Evolutionary conservation across 169 alveolate genomes (phyloP).

Genomic region (Plasmodium vinckei): DNA sequence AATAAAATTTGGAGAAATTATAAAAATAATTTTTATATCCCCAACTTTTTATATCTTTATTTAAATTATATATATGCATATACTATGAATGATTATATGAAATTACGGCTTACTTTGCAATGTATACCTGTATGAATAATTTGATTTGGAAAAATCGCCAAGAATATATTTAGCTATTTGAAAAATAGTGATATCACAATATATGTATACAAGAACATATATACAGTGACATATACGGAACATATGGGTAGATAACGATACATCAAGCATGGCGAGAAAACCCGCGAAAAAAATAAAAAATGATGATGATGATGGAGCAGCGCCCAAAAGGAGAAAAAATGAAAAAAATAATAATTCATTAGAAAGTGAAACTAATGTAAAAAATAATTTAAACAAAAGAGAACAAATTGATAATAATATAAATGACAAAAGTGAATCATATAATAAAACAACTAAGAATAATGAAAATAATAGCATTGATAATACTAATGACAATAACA

Average conservation of each 20-base stretch:
- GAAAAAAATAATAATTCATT: neutral
- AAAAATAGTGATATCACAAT: too few relatives aligned
- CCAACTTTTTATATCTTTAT: too few relatives aligned
- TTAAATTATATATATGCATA: too few relatives aligned
- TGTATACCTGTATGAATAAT: too few relatives aligned
- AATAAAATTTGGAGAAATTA: too few relatives aligned
- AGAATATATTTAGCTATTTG: too few relatives aligned
- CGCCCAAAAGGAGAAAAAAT: constrained; percentile 12
- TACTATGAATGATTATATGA: too few relatives aligned
- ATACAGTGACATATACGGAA: neutral
- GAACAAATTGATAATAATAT: neutral
- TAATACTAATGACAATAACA: neutral
- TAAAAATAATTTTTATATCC: too few relatives aligned
- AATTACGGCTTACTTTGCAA: too few relatives aligned
- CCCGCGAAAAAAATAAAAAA: constrained; percentile 1
- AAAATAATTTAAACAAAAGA: neutral
- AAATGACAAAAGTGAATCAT: neutral
- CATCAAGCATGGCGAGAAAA: constrained; percentile 13
- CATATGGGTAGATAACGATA: neutral
- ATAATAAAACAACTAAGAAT: neutral
- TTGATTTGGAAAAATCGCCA: too few relatives aligned
- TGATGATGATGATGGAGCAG: neutral
- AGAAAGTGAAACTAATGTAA: neutral
- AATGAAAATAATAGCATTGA: neutral
- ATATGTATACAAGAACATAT: too few relatives aligned